Conservation (phyloP, 179 eudicot genomes). For the Beta lomatogona region DNA sequence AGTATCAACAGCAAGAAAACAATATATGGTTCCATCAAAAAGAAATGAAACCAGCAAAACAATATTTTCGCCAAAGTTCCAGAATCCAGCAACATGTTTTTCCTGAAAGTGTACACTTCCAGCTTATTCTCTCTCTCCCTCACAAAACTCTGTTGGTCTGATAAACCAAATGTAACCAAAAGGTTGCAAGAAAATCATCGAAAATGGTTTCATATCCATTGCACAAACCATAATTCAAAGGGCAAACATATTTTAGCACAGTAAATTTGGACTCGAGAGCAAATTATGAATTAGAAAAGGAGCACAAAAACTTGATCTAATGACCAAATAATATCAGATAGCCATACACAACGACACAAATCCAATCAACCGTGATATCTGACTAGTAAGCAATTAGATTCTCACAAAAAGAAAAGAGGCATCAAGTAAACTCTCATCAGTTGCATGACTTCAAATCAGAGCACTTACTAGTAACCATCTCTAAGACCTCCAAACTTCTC, state of each 20-base stretch:
- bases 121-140: background rate
- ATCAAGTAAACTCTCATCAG: background rate
- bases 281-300: background rate
- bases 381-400: background rate
- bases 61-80: background rate
- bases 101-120: background rate
- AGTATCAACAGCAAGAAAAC: no score
- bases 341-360: background rate
- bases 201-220: background rate
- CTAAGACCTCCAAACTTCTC: slow-evolving; percentile 68
- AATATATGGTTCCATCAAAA: background rate
- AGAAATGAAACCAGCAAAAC: background rate
- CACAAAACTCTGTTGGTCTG: background rate
- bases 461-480: slow-evolving; percentile 59
- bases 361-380: background rate
- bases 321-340: background rate
- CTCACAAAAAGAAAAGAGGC: background rate
- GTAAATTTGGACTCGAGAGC: background rate
- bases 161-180: background rate
- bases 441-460: background rate
- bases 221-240: background rate
- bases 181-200: background rate
- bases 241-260: background rate
- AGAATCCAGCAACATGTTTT: no score
- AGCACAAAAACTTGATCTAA: background rate